Base-by-base conservation (phyloP, 2,329 filamentous ascomycete genomes). In the Colletotrichum tropicale region DNA sequence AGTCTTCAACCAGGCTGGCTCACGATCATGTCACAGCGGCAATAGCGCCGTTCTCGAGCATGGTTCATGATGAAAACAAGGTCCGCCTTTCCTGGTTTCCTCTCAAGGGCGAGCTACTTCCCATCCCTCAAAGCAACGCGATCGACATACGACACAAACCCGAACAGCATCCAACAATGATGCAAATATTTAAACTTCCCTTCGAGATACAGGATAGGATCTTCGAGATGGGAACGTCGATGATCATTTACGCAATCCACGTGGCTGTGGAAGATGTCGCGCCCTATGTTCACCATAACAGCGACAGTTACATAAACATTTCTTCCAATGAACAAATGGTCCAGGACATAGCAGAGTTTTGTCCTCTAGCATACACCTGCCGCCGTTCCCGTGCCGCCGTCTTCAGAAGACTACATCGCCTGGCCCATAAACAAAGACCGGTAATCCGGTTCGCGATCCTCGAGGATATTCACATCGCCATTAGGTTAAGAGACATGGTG, bases 81-180 rank as follows among this genome's bases (percentile, higher is more conserved):
- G 36, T 18, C 36, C 36, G 15, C 36, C 36, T 38, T 18, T 38
- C 36, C 36, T 38, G 36, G 36, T 38, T 38, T 18, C 36, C 36
- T 38, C 36, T 9, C 36, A 43, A n/a, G 18, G 8, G 8, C 18
- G 5, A 18, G 18, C 9, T 48, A n/a, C 38, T 48, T 48, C 38
- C 18, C 18, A n/a, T 48, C 3, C 38, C 5, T 6, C 18, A n/a
- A 0, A 18, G 5, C 9, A 48, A 48, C 38, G 9, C 4, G 16
- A 0, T 5, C 0, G 1, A 43, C 36, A 43, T 3, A 9, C 16
- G 5, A 43, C 36, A 10, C 2, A 0, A 43, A n/a, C 6, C 38
- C 18, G 2, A 1, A 12, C 5, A 9, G 38, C 3, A 48, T 1
- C n/a, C 38, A 6, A 43, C 3, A 6, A 43, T n/a, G 5, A 43